phyloP scores from a whole-genome alignment of 306 rosid genomes.

The Lathyrus tuberosus region DNA sequence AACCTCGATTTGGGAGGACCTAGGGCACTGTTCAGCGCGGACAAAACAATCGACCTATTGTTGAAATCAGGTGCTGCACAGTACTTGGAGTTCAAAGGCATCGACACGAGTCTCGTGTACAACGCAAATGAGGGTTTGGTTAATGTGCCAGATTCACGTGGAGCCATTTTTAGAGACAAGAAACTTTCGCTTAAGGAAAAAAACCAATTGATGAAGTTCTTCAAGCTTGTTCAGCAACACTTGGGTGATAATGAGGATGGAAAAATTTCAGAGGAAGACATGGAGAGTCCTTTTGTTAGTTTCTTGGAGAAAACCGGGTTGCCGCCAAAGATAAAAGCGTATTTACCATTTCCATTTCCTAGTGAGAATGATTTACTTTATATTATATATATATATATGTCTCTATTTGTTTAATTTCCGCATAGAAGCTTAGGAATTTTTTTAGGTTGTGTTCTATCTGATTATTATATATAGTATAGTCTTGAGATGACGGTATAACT shows the following conservation, averaged over 20 bases:
- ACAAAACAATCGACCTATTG: slow-evolving; percentile 55
- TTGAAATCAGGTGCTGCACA: slow-evolving; percentile 63
- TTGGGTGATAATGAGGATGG: slow-evolving; percentile 44
- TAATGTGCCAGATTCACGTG: slow-evolving; percentile 83
- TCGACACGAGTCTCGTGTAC: slow-evolving; percentile 65
- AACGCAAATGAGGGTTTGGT: slow-evolving; percentile 56
- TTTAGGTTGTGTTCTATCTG: slow-evolving; percentile 17
- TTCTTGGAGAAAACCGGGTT: slow-evolving; percentile 73
- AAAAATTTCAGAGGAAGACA: slow-evolving; percentile 70
- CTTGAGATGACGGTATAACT: slow-evolving; percentile 23
- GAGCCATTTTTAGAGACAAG: slow-evolving; percentile 82
- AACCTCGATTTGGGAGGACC: slow-evolving; percentile 80
- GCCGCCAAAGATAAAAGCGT: slow-evolving; percentile 87
- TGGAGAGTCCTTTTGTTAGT: slow-evolving; percentile 72
- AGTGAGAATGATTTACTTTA: slow-evolving; percentile 47
- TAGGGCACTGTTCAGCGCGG: slow-evolving; percentile 64
- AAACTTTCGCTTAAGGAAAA: slow-evolving; percentile 72
- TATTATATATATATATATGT: not conserved
- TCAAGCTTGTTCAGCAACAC: slow-evolving; percentile 87
- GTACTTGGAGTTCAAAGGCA: slow-evolving; percentile 75
- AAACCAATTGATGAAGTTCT: slow-evolving; percentile 81
- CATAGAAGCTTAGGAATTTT: not conserved
- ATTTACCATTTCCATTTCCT: slow-evolving; percentile 58
- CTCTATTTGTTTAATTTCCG: not conserved
- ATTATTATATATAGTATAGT: not conserved